Evolutionary conservation across 2,329 filamentous ascomycete species (phyloP), one percentile per base, ranked within the genome.

Genomic region (Beauveria sp.): DNA sequence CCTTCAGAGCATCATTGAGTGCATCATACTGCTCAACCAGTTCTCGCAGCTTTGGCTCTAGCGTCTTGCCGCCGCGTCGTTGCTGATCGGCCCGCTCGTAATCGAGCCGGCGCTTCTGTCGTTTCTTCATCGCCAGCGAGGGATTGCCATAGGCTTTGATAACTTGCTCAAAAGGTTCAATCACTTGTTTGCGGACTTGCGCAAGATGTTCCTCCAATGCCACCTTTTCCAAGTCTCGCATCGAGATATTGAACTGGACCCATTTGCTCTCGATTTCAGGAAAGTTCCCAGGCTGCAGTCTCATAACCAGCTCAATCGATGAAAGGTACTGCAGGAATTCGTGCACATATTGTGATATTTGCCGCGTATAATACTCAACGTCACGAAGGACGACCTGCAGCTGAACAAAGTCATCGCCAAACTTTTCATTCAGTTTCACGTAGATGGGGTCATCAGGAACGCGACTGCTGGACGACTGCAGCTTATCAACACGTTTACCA

Each of bases 241-340:
- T 90, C 40, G 89, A 89, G 69, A 92, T 86, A 66, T 92, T 93
- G 75, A 96, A 95, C 64, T 88, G 90, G 55, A 92, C 89, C 91
- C 93, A 98, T 72, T 96, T 96, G 79, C 89, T 93, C 75, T 97
- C 93, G 46, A 96, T 79, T 72, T 98, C 93, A 0, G 91, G 87
- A 72, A 91, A 87, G 63, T 83, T 86, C 55, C 88, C 89, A 14
- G 88, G 87, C 66, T 86, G 83, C 40, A 86, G 75, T 45, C 85
- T 87, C 75, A 96, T 90, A 66, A 93, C 88, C 1, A 89, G 83
- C 73, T 96, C 91, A 72, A 97, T 90, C 1, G 90, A 90, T 2
- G 86, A 85, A 34, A 93, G 83, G 66, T 93, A 89, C 64, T 90
- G 87, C 54, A 92, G 83, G 68, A 96, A 92, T 66, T 90, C 88